Conservation (phyloP, 805 yeast genomes). For the Kuraishia capsulata region DNA sequence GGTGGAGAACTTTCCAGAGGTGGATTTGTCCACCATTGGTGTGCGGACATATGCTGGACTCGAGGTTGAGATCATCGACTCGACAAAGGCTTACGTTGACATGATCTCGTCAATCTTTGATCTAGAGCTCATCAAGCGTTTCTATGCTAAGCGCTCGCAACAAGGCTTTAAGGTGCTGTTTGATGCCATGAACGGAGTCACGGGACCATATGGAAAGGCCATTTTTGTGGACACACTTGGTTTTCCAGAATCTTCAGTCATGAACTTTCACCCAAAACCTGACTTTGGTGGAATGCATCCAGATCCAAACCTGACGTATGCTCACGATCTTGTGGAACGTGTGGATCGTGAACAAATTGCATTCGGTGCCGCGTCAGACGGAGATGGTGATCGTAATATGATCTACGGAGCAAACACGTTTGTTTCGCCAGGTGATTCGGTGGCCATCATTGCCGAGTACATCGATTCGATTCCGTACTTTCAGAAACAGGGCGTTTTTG, state of each 20-base stretch:
- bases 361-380: constrained; percentile 98
- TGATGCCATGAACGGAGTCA: constrained; percentile 90
- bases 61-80: constrained; percentile 73
- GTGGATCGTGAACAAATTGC: constrained; percentile 80
- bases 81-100: constrained; percentile 68
- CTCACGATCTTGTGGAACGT: constrained; percentile 71
- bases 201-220: constrained; percentile 90
- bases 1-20: constrained; percentile 44
- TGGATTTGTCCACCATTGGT: constrained; percentile 60
- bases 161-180: constrained; percentile 67
- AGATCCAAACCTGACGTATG: constrained; percentile 95
- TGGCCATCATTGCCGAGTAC: constrained; percentile 93
- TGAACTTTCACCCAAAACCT: constrained; percentile 70
- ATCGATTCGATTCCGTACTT: constrained; percentile 89
- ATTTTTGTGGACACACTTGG: constrained; percentile 83
- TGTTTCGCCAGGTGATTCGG: constrained; percentile 97
- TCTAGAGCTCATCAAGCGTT: constrained; percentile 67
- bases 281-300: constrained; percentile 98
- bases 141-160: constrained; percentile 42
- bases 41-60: constrained; percentile 41
- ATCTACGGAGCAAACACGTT: constrained; percentile 91
- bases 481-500: constrained; percentile 74
- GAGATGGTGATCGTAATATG: constrained; percentile 99
- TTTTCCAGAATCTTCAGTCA: constrained; percentile 58
- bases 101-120: constrained; percentile 84